These are phyloP conservation scores for Pseudogymnoascus sp. DNA, from an alignment of 2,329 filamentous ascomycete genomes.

Conservation along the genomic window DNA sequence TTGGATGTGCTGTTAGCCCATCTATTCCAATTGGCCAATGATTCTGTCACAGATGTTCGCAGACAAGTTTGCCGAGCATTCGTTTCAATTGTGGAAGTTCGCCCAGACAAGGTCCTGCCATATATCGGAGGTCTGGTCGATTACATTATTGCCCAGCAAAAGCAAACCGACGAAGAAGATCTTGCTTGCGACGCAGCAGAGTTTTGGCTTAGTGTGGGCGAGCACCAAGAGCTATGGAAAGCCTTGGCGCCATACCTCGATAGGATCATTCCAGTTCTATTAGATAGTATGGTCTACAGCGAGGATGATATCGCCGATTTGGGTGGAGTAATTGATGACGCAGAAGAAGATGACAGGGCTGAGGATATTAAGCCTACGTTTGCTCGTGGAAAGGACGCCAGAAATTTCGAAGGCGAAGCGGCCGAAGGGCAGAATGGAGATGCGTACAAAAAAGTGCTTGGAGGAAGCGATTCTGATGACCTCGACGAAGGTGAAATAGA, in stretches of 20 bases:
- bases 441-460: slow-evolving; percentile 44
- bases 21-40: slow-evolving; percentile 73
- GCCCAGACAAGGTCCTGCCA: slow-evolving; percentile 82
- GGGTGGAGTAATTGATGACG: slow-evolving; percentile 79
- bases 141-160: slow-evolving; percentile 87
- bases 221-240: slow-evolving; percentile 73
- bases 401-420: slow-evolving; percentile 41
- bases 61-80: slow-evolving; percentile 91
- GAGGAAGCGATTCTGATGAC: slow-evolving; percentile 59
- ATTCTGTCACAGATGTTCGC: slow-evolving; percentile 73
- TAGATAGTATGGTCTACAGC: slow-evolving; percentile 94
- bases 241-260: slow-evolving; percentile 69
- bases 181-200: slow-evolving; percentile 91
- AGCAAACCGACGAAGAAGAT: slow-evolving; percentile 72
- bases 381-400: slow-evolving; percentile 57
- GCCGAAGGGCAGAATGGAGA: slow-evolving; percentile 47
- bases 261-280: slow-evolving; percentile 81
- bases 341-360: slow-evolving; percentile 80
- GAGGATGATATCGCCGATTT: slow-evolving; percentile 85
- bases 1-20: slow-evolving; percentile 76
- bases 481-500: slow-evolving; percentile 84
- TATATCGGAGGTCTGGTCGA: slow-evolving; percentile 83
- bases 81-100: slow-evolving; percentile 82
- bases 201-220: slow-evolving; percentile 92
- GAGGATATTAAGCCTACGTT: slow-evolving; percentile 92